Percentiles rank a stretch among this genome's conserved stretches.
Conservation (phyloP, 169 alveolate genomes). For the Cryptosporidium sp. region DNA sequence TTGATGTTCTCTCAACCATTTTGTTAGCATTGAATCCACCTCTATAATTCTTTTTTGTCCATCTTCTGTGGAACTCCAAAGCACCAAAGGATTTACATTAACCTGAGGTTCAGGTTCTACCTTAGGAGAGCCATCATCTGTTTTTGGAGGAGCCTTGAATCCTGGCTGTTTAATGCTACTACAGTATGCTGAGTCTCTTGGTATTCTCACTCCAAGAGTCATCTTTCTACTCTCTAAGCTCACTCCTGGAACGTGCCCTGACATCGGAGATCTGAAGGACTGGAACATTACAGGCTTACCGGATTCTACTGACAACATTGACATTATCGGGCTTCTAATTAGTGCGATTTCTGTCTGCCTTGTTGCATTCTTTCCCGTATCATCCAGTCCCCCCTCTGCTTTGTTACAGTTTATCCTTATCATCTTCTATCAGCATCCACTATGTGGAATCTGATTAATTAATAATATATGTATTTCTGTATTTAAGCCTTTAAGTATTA, state of each 20-base stretch:
- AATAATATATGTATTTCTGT: neutral
- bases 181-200: constrained; percentile 45
- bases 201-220: constrained; percentile 69
- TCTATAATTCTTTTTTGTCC: constrained; percentile 55
- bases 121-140: constrained; percentile 12
- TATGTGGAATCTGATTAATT: neutral
- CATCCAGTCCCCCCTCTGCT: neutral
- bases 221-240: constrained; percentile 60
- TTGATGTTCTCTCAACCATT: constrained; percentile 86
- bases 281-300: constrained; percentile 54
- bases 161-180: constrained; percentile 20
- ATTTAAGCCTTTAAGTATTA: neutral
- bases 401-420: constrained; percentile 22
- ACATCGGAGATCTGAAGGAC: constrained; percentile 59
- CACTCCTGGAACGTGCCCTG: constrained; percentile 65
- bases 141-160: constrained; percentile 44
- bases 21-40: constrained; percentile 81
- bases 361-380: neutral
- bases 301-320: constrained; percentile 65
- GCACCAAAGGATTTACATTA: constrained; percentile 22
- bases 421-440: constrained; percentile 23
- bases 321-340: constrained; percentile 74
- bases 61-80: constrained; percentile 52
- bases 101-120: neutral
- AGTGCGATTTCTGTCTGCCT: constrained; percentile 33